Conservation (phyloP, 345 rosid genomes). For the Laguncularia racemosa region DNA sequence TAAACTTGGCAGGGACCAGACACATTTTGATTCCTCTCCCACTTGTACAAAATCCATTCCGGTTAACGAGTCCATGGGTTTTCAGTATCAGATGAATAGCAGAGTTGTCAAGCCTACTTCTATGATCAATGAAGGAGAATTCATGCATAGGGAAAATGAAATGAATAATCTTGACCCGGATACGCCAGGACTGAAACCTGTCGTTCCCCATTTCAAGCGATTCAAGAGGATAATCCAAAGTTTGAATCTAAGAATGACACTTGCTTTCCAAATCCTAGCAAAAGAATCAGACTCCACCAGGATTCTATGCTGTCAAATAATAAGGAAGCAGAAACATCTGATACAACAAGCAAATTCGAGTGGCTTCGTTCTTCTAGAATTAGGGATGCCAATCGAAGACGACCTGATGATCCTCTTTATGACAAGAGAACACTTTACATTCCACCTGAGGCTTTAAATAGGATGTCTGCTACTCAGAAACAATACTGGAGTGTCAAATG, state of each 20-base stretch:
- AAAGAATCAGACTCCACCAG: slow-evolving; percentile 48
- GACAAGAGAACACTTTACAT: slow-evolving; percentile 73
- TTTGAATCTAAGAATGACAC: slow-evolving; percentile 19
- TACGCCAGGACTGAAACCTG: slow-evolving; percentile 59
- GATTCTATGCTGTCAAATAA: slow-evolving; percentile 28
- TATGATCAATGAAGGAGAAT: slow-evolving; percentile 13
- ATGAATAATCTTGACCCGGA: slow-evolving; percentile 56
- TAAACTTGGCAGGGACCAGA: slow-evolving; percentile 35
- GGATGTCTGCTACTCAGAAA: slow-evolving; percentile 87
- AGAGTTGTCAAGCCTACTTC: slow-evolving; percentile 14
- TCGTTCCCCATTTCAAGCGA: slow-evolving; percentile 59
- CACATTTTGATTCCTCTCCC: slow-evolving; percentile 8
- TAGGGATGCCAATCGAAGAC: slow-evolving; percentile 70
- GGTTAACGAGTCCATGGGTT: slow-evolving; percentile 8
- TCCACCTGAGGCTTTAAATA: slow-evolving; percentile 62
- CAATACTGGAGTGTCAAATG: slow-evolving; percentile 87
- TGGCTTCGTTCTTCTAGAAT: slow-evolving; percentile 78
- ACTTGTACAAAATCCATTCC: slow-evolving; percentile 19
- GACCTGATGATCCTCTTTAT: slow-evolving; percentile 70
- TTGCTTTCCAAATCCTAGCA: slow-evolving; percentile 32
- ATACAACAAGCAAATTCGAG: slow-evolving; percentile 65
- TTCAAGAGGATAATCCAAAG: slow-evolving; percentile 38
- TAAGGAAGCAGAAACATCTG: slow-evolving; percentile 21
- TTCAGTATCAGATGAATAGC: slow-evolving; percentile 20
- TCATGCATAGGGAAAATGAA: slow-evolving; percentile 14